A percentile compares a stretch with the other conserved stretches of the same genome.
These are phyloP conservation scores for Alnus glutinosa DNA, from an alignment of 306 rosid species.

Conservation along the genomic window DNA sequence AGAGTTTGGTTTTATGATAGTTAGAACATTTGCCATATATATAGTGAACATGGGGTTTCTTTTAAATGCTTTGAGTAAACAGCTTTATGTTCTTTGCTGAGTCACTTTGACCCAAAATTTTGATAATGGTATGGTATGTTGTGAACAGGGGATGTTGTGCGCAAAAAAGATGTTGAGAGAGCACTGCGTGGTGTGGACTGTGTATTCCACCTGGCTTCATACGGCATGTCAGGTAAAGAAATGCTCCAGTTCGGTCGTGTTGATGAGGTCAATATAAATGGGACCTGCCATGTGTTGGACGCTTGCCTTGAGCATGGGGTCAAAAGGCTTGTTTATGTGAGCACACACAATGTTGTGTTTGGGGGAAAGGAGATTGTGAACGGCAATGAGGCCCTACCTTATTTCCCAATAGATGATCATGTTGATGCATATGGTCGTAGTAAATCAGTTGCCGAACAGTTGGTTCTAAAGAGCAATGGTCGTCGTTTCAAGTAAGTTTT, in stretches of 20 bases:
- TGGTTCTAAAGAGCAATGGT: constrained; percentile 77
- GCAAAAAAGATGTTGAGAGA: constrained; percentile 68
- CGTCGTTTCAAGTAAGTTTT: constrained; percentile 57
- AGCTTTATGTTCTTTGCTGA: not conserved
- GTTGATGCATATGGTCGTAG: constrained; percentile 78
- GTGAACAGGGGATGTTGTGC: constrained; percentile 57
- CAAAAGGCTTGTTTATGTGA: constrained; percentile 75
- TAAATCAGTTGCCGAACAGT: constrained; percentile 90
- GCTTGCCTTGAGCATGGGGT: constrained; percentile 67
- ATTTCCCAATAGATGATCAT: constrained; percentile 75
- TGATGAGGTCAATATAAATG: constrained; percentile 77
- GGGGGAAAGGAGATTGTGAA: constrained; percentile 72
- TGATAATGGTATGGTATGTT: not conserved
- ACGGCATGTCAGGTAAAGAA: constrained; percentile 90
- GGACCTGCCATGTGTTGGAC: constrained; percentile 77
- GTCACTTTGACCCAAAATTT: not conserved
- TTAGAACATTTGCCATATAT: not conserved
- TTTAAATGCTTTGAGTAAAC: not conserved
- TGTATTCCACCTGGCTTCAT: constrained; percentile 88
- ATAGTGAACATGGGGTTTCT: not conserved
- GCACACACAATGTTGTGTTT: constrained; percentile 84
- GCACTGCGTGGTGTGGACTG: constrained; percentile 71
- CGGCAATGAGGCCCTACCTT: constrained; percentile 74
- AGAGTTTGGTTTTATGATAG: not conserved
- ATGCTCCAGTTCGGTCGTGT: constrained; percentile 83